Base-by-base conservation (phyloP, 257 asterid species). In the Nicotiana undulata region DNA sequence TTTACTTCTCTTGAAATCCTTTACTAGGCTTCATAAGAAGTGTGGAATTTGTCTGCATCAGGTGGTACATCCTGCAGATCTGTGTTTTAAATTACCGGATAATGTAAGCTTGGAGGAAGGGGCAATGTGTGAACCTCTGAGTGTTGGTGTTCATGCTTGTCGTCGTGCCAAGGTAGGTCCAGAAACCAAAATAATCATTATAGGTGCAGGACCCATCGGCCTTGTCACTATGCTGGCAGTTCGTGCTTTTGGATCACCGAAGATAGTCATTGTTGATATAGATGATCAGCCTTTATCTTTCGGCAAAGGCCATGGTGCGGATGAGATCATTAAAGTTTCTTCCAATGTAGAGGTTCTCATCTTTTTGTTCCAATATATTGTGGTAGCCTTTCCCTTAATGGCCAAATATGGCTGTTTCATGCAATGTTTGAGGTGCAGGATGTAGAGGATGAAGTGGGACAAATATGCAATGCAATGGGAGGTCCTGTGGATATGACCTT, bases 21-120 rank as follows among this genome's bases (percentile, higher is more conserved):
- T 63, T 28, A 26, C 68, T 63, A 26, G 70, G 70, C 70, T 63
- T 28, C 40, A 63, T 63, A 63, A 68, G 55, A 40, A 40, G 10
- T 68, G 32, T 37, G 76, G 76, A 68, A 68, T 40, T 40, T 68
- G 32, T 68, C 55, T 68, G 55, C 76, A n/a, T 37, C 76, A 68
- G 76, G 76, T 68, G 56, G 76, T 94, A 83, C 97, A 94, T 86
- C 97, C 97, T 20, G 94, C 97, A n/a, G 88, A 90, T 83, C 86
- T 91, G 55, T 94, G 98, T 56, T 92, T 90, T 87, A 92, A 94
- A 80, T 89, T 92, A 26, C 97, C 97, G 0, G 97, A 91, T 22
- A 91, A 89, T 32, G 90, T 94, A 86, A 94, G 95, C 81, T 87
- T 94, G 89, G 98, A 94, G 89, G 98, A 94, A 84, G 97, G 98